Conservation (phyloP, 495 filamentous ascomycete species). For the Thermothielavioides terrestris region DNA sequence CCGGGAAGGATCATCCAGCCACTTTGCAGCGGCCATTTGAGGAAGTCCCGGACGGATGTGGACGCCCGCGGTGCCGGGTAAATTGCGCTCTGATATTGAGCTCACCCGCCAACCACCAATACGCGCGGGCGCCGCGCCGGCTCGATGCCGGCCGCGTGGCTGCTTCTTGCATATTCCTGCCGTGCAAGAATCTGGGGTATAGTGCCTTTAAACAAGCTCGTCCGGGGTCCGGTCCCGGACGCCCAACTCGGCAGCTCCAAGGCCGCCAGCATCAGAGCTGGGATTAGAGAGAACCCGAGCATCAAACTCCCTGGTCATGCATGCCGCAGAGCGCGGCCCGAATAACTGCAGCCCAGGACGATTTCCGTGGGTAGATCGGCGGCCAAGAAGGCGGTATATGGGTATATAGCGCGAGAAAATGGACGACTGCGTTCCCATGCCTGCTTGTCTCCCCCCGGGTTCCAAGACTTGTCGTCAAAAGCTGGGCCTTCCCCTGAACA, state of each 20-base stretch:
- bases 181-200: slow-evolving; percentile 13
- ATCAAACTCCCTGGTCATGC: too few species aligned
- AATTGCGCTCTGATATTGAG: slow-evolving; percentile 16
- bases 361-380: too few species aligned
- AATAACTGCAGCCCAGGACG: too few species aligned
- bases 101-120: slow-evolving; percentile 4
- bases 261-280: too few species aligned
- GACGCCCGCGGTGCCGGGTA: slow-evolving; percentile 14
- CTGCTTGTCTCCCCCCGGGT: too few species aligned
- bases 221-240: neutral
- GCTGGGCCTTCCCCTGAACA: too few species aligned
- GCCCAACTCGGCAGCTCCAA: slow-evolving; percentile 11
- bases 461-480: too few species aligned
- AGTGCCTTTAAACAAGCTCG: slow-evolving; percentile 1
- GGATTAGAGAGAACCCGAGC: too few species aligned
- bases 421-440: too few species aligned
- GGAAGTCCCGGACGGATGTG: slow-evolving; percentile 7
- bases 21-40: neutral
- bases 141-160: neutral
- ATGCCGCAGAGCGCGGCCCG: too few species aligned
- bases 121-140: neutral
- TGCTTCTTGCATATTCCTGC: slow-evolving; percentile 4
- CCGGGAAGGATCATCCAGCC: slow-evolving; percentile 10
- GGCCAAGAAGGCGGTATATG: too few species aligned
- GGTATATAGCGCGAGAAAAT: too few species aligned